Conservation (phyloP, 2,329 filamentous ascomycete genomes). For the Zalaria obscura region DNA sequence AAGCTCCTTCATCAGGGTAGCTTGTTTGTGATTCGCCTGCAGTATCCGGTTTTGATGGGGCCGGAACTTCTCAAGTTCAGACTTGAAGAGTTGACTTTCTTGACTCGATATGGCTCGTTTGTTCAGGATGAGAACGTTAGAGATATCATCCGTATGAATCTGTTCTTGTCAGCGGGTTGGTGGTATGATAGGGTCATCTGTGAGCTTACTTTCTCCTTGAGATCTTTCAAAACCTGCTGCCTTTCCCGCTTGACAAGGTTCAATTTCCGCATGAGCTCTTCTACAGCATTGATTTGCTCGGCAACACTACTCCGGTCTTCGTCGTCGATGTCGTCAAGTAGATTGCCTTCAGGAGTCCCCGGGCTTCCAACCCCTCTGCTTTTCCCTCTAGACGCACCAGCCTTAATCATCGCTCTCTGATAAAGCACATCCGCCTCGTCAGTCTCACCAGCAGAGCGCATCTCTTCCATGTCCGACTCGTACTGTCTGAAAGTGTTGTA, state of each 20-base stretch:
- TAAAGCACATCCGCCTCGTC: constrained; percentile 83
- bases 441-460: constrained; percentile 75
- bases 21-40: constrained; percentile 91
- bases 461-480: constrained; percentile 83
- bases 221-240: constrained; percentile 81
- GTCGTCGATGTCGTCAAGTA: constrained; percentile 85
- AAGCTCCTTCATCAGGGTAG: constrained; percentile 85
- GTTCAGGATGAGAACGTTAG: constrained; percentile 91
- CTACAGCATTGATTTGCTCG: constrained; percentile 79
- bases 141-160: constrained; percentile 95
- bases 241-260: constrained; percentile 86
- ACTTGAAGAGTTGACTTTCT: constrained; percentile 82
- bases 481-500: constrained; percentile 74
- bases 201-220: constrained; percentile 78
- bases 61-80: constrained; percentile 93
- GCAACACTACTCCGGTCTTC: constrained; percentile 71
- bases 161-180: constrained; percentile 21
- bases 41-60: constrained; percentile 82
- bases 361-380: constrained; percentile 45
- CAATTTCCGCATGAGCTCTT: constrained; percentile 80
- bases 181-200: no score
- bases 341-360: constrained; percentile 51
- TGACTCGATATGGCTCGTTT: constrained; percentile 92
- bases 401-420: constrained; percentile 71
- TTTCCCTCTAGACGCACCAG: constrained; percentile 42